Percentiles rank a stretch among this genome's conserved stretches.
Evolutionary conservation across 768 basidiomycete species (phyloP).

Genomic region (Trametes coccinea): DNA sequence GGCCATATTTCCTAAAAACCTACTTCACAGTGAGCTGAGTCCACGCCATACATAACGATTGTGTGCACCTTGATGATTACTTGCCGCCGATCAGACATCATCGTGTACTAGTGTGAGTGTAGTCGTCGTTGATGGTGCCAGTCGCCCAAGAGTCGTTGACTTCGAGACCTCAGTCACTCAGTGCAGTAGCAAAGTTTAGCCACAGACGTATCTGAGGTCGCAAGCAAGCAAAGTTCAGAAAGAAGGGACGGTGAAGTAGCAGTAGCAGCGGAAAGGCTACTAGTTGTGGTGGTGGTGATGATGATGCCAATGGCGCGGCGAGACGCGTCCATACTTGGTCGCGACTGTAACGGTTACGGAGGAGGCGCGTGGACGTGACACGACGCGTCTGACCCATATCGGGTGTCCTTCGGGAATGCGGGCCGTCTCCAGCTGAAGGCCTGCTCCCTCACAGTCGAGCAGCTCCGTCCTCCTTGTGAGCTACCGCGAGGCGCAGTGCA

Average conservation of each 20-base stretch:
- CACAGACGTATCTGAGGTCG: too few species aligned
- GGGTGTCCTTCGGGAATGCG: constrained; percentile 7
- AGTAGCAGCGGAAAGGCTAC: background rate
- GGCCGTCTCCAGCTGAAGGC: background rate
- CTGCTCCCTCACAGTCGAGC: too few species aligned
- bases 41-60: background rate
- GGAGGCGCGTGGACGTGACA: constrained; percentile 17
- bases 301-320: background rate
- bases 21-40: constrained; percentile 30
- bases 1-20: constrained; percentile 88
- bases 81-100: constrained; percentile 42
- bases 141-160: too few species aligned
- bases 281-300: background rate
- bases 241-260: too few species aligned
- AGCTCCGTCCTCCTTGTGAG: too few species aligned
- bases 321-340: constrained; percentile 1
- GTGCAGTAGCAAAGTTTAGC: too few species aligned
- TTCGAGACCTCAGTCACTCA: too few species aligned
- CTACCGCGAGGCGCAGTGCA: too few species aligned
- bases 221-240: too few species aligned
- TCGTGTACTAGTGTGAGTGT: too few species aligned
- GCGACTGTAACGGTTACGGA: background rate
- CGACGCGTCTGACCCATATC: constrained; percentile 25
- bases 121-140: too few species aligned
- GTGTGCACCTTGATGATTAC: constrained; percentile 45